Evolutionary conservation across 1,284 basidiomycete genomes (phyloP).

Genomic region (Amylostereum chailletii): DNA sequence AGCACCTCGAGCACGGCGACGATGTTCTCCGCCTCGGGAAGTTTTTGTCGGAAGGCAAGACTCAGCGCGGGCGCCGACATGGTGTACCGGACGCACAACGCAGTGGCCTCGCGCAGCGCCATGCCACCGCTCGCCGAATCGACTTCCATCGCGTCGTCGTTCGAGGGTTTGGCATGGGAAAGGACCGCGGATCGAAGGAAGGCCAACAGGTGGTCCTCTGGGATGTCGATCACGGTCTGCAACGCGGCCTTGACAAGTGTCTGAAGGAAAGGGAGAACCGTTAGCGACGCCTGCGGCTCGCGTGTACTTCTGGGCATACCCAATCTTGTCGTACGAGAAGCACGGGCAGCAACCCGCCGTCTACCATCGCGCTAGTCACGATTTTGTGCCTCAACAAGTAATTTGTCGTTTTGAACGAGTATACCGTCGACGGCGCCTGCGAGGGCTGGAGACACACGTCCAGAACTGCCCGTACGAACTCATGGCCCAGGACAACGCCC

Average conservation of each 20-base stretch:
- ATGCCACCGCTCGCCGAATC: constrained; percentile 34
- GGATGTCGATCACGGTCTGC: constrained; percentile 45
- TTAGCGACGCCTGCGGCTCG: neutral
- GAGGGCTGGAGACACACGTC: constrained; percentile 34
- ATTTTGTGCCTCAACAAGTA: constrained; percentile 43
- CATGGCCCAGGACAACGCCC: constrained; percentile 27
- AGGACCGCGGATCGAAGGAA: constrained; percentile 36
- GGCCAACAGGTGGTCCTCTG: constrained; percentile 51
- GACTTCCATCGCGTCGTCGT: constrained; percentile 45
- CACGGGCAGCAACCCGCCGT: constrained; percentile 42
- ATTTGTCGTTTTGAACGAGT: constrained; percentile 44
- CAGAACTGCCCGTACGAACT: constrained; percentile 51
- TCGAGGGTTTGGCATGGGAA: constrained; percentile 19
- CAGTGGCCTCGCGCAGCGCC: constrained; percentile 41
- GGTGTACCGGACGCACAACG: constrained; percentile 40
- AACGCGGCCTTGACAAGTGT: constrained; percentile 46
- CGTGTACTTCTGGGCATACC: constrained; percentile 32
- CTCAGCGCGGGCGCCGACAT: constrained; percentile 44
- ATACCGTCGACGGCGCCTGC: constrained; percentile 26
- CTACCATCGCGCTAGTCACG: constrained; percentile 52
- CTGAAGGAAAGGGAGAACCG: constrained; percentile 24
- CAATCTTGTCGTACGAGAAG: constrained; percentile 51
- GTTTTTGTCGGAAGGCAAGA: constrained; percentile 41
- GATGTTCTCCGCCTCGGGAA: constrained; percentile 47
- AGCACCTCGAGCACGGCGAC: constrained; percentile 40